phyloP scores from a whole-genome alignment of 2,329 filamentous ascomycete genomes.

The Talaromyces verruculosus region DNA sequence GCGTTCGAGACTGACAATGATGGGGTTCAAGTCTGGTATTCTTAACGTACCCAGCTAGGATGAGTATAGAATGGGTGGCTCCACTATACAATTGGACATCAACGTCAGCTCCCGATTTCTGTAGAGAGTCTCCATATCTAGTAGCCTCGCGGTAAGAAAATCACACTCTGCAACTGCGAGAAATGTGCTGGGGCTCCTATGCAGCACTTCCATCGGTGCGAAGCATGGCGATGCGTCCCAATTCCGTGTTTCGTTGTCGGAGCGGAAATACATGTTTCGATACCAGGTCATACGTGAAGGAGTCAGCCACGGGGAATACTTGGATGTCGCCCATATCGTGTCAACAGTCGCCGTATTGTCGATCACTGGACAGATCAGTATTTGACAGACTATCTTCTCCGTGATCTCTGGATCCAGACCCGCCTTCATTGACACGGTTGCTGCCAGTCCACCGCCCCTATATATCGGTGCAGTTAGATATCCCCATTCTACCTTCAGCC shows the following conservation, averaged over 20 bases:
- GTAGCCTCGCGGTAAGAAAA: neutral
- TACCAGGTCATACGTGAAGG: neutral
- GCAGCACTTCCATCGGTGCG: neutral
- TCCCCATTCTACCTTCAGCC: neutral
- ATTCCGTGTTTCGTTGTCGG: neutral
- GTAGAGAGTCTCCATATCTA: neutral
- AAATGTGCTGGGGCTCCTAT: neutral
- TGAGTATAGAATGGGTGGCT: neutral
- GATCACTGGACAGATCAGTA: neutral
- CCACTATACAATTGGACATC: neutral
- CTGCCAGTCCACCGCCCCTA: neutral
- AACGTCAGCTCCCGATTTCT: neutral
- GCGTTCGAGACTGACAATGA: neutral
- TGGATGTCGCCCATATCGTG: neutral
- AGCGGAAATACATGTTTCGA: neutral
- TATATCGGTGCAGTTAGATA: neutral
- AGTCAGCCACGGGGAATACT: neutral
- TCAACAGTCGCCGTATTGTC: constrained; percentile 1
- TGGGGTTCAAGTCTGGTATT: neutral
- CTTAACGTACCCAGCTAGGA: neutral
- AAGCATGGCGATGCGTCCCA: neutral
- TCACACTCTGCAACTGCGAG: neutral
- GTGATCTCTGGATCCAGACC: neutral
- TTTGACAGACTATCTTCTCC: neutral
- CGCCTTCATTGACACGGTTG: neutral